phyloP scores from a whole-genome alignment of 1,284 basidiomycete genomes.

The Pascua sp. region DNA sequence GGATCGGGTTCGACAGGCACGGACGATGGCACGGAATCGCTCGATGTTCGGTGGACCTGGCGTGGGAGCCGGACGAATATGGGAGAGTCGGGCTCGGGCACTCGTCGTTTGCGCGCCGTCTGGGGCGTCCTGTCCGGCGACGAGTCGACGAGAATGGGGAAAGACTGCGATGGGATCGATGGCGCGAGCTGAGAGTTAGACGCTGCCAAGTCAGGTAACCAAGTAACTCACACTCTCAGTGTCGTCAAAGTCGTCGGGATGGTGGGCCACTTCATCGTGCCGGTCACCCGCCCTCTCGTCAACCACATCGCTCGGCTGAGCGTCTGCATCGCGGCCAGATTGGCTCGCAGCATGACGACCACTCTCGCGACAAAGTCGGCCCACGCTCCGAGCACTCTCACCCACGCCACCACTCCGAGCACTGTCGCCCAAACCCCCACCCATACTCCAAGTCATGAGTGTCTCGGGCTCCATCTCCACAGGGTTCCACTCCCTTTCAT shows the following conservation, averaged over 20 bases:
- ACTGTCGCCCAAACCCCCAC: background rate
- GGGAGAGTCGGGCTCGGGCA: too few relatives aligned
- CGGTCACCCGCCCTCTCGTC: too few relatives aligned
- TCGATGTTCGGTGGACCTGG: too few relatives aligned
- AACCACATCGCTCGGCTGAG: too few relatives aligned
- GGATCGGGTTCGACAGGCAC: too few relatives aligned
- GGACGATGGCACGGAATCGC: too few relatives aligned
- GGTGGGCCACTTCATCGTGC: background rate
- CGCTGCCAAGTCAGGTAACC: slow-evolving; percentile 12
- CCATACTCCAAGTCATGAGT: slow-evolving; percentile 37
- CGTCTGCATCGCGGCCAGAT: too few relatives aligned
- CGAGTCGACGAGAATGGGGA: slow-evolving; percentile 20
- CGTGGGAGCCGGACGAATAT: too few relatives aligned
- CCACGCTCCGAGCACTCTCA: too few relatives aligned
- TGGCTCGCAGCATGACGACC: too few relatives aligned
- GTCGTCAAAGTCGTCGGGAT: slow-evolving; percentile 11
- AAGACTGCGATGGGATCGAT: slow-evolving; percentile 21
- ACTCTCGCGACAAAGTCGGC: too few relatives aligned
- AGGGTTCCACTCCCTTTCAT: slow-evolving; percentile 18
- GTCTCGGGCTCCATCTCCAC: slow-evolving; percentile 41
- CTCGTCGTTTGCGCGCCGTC: too few relatives aligned
- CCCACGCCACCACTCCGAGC: background rate
- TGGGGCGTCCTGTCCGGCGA: background rate
- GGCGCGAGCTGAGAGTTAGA: slow-evolving; percentile 15
- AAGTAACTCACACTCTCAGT: slow-evolving; percentile 20